A percentile compares a stretch with the other conserved stretches of the same genome.
Conservation (phyloP, 208 protist species). For the Naegleria gruberi region DNA sequence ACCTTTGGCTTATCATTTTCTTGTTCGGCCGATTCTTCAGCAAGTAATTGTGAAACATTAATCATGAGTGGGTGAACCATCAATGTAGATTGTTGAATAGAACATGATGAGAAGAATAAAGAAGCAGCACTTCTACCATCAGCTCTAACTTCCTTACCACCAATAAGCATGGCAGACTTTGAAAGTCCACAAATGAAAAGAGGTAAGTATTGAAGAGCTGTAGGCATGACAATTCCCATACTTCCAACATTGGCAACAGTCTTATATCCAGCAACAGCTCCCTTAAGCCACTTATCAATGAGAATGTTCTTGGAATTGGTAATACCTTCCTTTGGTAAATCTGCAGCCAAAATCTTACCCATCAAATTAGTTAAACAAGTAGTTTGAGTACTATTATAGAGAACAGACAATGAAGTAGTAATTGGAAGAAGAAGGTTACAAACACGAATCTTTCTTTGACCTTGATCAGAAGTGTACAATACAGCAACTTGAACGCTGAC, state of each 20-base stretch:
- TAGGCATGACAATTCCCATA: not conserved
- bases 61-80: not conserved
- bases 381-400: not conserved
- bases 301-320: not conserved
- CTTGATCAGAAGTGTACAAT: conserved; percentile 9
- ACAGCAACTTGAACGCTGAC: conserved; percentile 20
- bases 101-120: not conserved
- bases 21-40: not conserved
- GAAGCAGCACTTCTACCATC: not conserved
- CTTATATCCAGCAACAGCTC: not conserved
- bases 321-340: not conserved
- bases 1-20: not conserved
- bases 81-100: not conserved
- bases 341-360: not conserved
- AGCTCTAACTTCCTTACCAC: not conserved
- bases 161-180: not conserved
- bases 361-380: not conserved
- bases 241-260: not conserved
- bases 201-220: not conserved
- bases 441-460: conserved; percentile 22
- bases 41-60: not conserved
- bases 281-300: not conserved
- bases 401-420: not conserved
- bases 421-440: not conserved
- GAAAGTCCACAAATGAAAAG: not conserved